Evolutionary conservation across 352 stramenopile genomes (phyloP), one percentile per base, ranked within the genome.

Genomic region (Phytophthora syringae): DNA sequence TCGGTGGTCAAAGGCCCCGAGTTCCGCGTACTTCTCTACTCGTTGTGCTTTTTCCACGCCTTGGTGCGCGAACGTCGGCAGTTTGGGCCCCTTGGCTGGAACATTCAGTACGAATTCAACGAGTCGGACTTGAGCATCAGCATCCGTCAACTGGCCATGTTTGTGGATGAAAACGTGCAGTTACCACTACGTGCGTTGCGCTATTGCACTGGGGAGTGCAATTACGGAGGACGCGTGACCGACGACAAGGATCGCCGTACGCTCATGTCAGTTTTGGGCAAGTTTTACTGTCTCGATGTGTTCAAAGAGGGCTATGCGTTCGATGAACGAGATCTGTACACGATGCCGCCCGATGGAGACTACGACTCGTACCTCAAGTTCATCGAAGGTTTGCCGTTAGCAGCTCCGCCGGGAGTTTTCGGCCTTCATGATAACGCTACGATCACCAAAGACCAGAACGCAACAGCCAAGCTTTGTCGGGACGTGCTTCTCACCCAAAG

Each of bases 41-140:
- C 89, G 52, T 76, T 98, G 42, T 95, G 88, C 52, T 95, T 95
- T 50, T 95, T 95, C 70, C 95, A 98, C 58, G 94, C 94, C 10
- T 75, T 98, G 12, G 87, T 98, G 18, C 95, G 97, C 40, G 94
- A 98, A 68, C 83, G 95, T 0, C 77, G 94, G 22, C 81, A 97
- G 61, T 98, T 98, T 70, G 95, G 95, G 0, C 89, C 94, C 20
- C 80, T 98, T 3, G 95, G 95, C 11, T 98, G 94, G 93, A 98
- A 98, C 64, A 98, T 98, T 49, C 93, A 97, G 62, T 98, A 98
- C 72, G 95, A 98, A 71, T 98, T 98, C 64, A 98, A 97, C 64
- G 92, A 98, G 73, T 97, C 87, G 1, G 95, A 98, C 58, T 52
- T 98, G 43, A 84, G 85, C 37, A 98, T 98, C 64, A 96, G 81